Percentiles rank a stretch among this genome's conserved stretches.
phyloP scores from a whole-genome alignment of 2,329 filamentous ascomycete genomes.

The Talaromyces sp. region DNA sequence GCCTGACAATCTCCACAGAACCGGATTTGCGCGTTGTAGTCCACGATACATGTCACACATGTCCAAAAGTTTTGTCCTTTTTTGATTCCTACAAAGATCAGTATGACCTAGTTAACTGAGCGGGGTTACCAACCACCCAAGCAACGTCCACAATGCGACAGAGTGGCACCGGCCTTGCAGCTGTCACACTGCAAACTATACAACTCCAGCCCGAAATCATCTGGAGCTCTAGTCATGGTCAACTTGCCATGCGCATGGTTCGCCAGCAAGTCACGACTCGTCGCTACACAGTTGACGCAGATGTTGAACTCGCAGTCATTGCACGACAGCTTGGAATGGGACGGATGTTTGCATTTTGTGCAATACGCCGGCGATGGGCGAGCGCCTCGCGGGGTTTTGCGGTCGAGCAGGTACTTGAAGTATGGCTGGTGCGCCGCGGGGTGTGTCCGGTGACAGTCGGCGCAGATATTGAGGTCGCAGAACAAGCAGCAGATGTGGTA shows the following conservation, averaged over 20 bases:
- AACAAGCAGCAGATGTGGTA: slow-evolving; percentile 19
- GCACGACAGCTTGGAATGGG: slow-evolving; percentile 15
- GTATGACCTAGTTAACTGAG: neutral
- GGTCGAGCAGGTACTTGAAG: slow-evolving; percentile 19
- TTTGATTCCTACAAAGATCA: slow-evolving; percentile 5
- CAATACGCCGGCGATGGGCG: slow-evolving; percentile 8
- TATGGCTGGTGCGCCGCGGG: slow-evolving; percentile 18
- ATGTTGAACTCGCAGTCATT: slow-evolving; percentile 18
- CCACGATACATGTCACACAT: slow-evolving; percentile 19
- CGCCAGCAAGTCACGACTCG: slow-evolving; percentile 11
- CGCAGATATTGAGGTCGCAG: slow-evolving; percentile 19
- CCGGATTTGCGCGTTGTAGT: slow-evolving; percentile 20
- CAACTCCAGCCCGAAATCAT: slow-evolving; percentile 14
- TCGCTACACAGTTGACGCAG: slow-evolving; percentile 17
- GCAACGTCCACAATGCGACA: slow-evolving; percentile 20
- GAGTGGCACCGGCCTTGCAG: slow-evolving; percentile 14
- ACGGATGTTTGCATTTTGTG: slow-evolving; percentile 19
- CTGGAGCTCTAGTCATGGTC: slow-evolving; percentile 14
- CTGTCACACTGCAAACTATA: slow-evolving; percentile 16
- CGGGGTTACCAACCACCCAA: neutral
- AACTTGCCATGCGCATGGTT: slow-evolving; percentile 18
- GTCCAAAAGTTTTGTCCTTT: slow-evolving; percentile 18
- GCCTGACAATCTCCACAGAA: slow-evolving; percentile 17
- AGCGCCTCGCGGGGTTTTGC: slow-evolving; percentile 13
- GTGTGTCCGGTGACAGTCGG: slow-evolving; percentile 14